Conservation (phyloP, 495 filamentous ascomycete species). For the Cercophora sp. region DNA sequence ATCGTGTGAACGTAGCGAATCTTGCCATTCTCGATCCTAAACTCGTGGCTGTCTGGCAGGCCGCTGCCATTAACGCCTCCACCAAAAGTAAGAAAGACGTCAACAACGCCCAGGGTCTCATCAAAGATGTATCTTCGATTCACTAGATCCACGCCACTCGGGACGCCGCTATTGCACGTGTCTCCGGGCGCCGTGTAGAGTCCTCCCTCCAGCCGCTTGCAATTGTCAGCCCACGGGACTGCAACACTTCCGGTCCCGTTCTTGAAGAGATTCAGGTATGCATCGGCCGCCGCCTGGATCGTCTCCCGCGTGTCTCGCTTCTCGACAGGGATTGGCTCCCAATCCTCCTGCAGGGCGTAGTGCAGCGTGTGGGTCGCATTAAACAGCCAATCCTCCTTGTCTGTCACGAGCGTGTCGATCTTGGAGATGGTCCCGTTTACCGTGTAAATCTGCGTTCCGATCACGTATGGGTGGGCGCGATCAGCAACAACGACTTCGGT, state of each 20-base stretch:
- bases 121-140: slow-evolving; percentile 46
- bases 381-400: slow-evolving; percentile 42
- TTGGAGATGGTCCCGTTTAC: slow-evolving; percentile 25
- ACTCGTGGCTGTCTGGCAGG: slow-evolving; percentile 46
- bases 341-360: slow-evolving; percentile 37
- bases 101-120: slow-evolving; percentile 41
- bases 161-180: slow-evolving; percentile 34
- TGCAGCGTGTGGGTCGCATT: slow-evolving; percentile 44
- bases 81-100: slow-evolving; percentile 43
- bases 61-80: slow-evolving; percentile 18
- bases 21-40: slow-evolving; percentile 45
- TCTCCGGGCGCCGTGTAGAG: slow-evolving; percentile 34
- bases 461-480: slow-evolving; percentile 40
- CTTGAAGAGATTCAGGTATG: slow-evolving; percentile 43
- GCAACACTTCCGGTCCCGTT: slow-evolving; percentile 32
- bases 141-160: slow-evolving; percentile 33
- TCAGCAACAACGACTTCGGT: slow-evolving; percentile 43
- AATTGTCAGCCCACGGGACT: slow-evolving; percentile 44
- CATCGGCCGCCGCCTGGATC: slow-evolving; percentile 44
- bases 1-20: slow-evolving; percentile 44
- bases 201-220: slow-evolving; percentile 44
- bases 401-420: slow-evolving; percentile 40
- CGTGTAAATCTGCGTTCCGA: slow-evolving; percentile 42
- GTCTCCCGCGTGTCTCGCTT: slow-evolving; percentile 35
- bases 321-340: slow-evolving; percentile 38